phyloP scores from a whole-genome alignment of 768 basidiomycete genomes.

The Cantharellus anzutake region DNA sequence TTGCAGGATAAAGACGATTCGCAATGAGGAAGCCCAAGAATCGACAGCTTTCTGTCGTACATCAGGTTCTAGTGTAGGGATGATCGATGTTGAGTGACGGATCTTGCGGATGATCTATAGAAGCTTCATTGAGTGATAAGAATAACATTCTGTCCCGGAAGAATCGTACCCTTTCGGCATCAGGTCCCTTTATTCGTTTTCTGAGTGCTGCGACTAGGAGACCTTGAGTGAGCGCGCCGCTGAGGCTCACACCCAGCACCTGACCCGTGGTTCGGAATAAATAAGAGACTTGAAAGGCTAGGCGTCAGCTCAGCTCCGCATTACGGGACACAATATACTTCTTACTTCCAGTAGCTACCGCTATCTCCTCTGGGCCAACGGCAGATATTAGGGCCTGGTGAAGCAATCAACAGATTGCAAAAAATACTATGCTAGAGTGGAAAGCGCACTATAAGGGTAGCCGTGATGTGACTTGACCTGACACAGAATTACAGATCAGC shows the following conservation, averaged over 20 bases:
- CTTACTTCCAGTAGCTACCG: slow-evolving; percentile 81
- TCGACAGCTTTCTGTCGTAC: slow-evolving; percentile 43
- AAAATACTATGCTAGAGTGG: not conserved
- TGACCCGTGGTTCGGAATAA: slow-evolving; percentile 88
- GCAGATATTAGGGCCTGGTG: slow-evolving; percentile 70
- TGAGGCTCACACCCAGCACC: slow-evolving; percentile 83
- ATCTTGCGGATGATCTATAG: slow-evolving; percentile 1
- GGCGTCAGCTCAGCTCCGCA: not conserved
- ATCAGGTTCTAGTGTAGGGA: slow-evolving; percentile 39
- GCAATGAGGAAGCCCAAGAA: slow-evolving; percentile 64
- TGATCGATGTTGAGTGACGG: slow-evolving; percentile 36
- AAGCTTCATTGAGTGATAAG: not conserved
- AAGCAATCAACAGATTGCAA: slow-evolving; percentile 4
- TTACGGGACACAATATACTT: slow-evolving; percentile 4
- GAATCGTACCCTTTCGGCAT: slow-evolving; percentile 41
- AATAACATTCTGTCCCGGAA: not conserved
- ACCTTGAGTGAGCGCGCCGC: slow-evolving; percentile 67
- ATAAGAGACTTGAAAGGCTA: slow-evolving; percentile 49
- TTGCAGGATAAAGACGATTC: slow-evolving; percentile 69
- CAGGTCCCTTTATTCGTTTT: slow-evolving; percentile 56
- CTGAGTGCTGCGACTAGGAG: slow-evolving; percentile 54
- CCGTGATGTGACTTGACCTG: slow-evolving; percentile 66
- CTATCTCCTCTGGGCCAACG: slow-evolving; percentile 62
- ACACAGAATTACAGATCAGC: not conserved
- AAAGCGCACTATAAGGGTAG: slow-evolving; percentile 46